A percentile compares a stretch with the other conserved stretches of the same genome.
phyloP scores from a whole-genome alignment of 2,329 filamentous ascomycete species.

The Colletotrichum costaricense region DNA sequence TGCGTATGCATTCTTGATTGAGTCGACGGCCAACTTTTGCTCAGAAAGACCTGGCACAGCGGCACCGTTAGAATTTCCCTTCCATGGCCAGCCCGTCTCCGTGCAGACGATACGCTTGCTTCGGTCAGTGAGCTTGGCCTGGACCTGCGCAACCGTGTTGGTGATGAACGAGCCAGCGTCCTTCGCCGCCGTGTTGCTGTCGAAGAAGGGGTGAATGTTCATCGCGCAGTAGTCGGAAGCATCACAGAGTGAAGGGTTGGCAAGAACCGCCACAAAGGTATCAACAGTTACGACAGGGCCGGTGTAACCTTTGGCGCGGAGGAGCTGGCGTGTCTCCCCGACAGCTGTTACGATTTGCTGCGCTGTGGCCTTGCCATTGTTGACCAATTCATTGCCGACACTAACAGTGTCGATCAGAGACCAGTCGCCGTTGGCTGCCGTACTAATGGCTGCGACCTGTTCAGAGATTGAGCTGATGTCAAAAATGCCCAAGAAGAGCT shows the following conservation, averaged over 20 bases:
- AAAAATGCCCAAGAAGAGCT: constrained; percentile 81
- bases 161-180: constrained; percentile 76
- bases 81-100: constrained; percentile 86
- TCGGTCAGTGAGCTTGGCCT: constrained; percentile 51
- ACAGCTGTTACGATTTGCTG: constrained; percentile 69
- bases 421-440: constrained; percentile 74
- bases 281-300: constrained; percentile 85
- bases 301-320: constrained; percentile 72
- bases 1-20: constrained; percentile 71
- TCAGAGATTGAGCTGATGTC: constrained; percentile 66
- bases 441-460: constrained; percentile 71
- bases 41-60: constrained; percentile 77
- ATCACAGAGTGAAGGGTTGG: constrained; percentile 76
- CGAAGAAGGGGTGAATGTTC: constrained; percentile 89
- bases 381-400: constrained; percentile 86
- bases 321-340: constrained; percentile 63
- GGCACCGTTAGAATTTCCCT: constrained; percentile 71
- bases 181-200: constrained; percentile 67
- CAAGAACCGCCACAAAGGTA: constrained; percentile 76
- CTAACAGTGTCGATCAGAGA: constrained; percentile 75
- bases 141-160: constrained; percentile 61
- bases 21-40: constrained; percentile 73
- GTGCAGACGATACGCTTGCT: constrained; percentile 77
- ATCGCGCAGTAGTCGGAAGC: constrained; percentile 82
- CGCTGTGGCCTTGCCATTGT: constrained; percentile 66